Evolutionary conservation across 2,329 filamentous ascomycete species (phyloP).

Genomic region (Clonostachys byssicola): DNA sequence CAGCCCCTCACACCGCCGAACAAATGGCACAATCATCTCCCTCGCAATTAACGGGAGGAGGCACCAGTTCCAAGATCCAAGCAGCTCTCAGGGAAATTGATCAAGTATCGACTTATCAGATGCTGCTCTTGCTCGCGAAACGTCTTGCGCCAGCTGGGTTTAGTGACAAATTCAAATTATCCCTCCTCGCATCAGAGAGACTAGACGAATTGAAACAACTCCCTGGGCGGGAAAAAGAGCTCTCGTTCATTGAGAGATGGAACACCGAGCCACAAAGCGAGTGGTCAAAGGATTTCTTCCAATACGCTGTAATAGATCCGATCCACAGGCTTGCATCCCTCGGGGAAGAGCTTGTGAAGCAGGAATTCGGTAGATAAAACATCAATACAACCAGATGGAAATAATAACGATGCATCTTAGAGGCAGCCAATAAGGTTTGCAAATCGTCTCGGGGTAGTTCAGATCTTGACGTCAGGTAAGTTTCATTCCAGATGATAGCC

Average conservation of each 20-base stretch:
- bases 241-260: constrained; percentile 38
- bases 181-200: constrained; percentile 35
- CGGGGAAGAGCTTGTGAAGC: constrained; percentile 35
- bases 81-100: constrained; percentile 37
- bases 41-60: constrained; percentile 1
- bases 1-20: constrained; percentile 29
- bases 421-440: neutral
- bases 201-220: constrained; percentile 43
- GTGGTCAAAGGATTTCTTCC: constrained; percentile 40
- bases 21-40: neutral
- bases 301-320: constrained; percentile 41
- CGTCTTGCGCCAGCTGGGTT: constrained; percentile 34
- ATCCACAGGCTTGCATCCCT: constrained; percentile 40
- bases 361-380: constrained; percentile 24
- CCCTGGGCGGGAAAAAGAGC: constrained; percentile 37
- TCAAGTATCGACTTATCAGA: constrained; percentile 48
- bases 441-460: too few relatives aligned
- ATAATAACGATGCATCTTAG: neutral
- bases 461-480: too few relatives aligned
- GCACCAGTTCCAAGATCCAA: constrained; percentile 14
- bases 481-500: too few relatives aligned
- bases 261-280: constrained; percentile 29
- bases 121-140: constrained; percentile 42
- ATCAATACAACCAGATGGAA: neutral
- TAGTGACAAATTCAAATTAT: constrained; percentile 39